A percentile compares a stretch with the other conserved stretches of the same genome.
These are phyloP conservation scores for Penicillium simplicissimum DNA, from an alignment of 495 filamentous ascomycete species.

Conservation along the genomic window DNA sequence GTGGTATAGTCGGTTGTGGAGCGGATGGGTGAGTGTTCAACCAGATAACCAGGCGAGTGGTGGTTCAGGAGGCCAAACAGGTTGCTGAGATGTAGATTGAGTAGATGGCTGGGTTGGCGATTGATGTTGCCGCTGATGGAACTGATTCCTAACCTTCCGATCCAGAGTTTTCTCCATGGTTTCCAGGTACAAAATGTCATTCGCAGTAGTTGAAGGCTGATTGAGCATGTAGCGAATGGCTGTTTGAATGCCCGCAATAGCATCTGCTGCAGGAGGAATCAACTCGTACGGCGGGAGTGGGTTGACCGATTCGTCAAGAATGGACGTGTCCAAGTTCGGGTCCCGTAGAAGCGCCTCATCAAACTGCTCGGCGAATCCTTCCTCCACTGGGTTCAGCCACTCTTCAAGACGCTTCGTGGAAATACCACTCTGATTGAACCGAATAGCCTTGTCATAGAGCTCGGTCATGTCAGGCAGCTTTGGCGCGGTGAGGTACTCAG, in stretches of 20 bases:
- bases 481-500: background rate
- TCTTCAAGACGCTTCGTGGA: conserved; percentile 3
- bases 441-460: conserved; percentile 1
- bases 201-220: background rate
- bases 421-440: background rate
- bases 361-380: background rate
- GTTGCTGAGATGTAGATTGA: background rate
- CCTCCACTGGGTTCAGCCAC: conserved; percentile 3
- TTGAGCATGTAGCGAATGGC: conserved; percentile 8
- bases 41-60: too few relatives aligned
- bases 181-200: conserved; percentile 1
- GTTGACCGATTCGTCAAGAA: conserved; percentile 8
- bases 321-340: background rate
- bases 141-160: background rate
- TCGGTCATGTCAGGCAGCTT: conserved; percentile 3
- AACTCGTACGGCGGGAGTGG: background rate
- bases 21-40: background rate
- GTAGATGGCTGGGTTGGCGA: background rate
- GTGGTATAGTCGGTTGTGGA: background rate
- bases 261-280: background rate
- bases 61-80: background rate
- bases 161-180: background rate
- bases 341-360: background rate
- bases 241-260: conserved; percentile 2
- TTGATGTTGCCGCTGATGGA: background rate